Conservation (phyloP, 441 rosid species). For the Erysimum cheiri region DNA sequence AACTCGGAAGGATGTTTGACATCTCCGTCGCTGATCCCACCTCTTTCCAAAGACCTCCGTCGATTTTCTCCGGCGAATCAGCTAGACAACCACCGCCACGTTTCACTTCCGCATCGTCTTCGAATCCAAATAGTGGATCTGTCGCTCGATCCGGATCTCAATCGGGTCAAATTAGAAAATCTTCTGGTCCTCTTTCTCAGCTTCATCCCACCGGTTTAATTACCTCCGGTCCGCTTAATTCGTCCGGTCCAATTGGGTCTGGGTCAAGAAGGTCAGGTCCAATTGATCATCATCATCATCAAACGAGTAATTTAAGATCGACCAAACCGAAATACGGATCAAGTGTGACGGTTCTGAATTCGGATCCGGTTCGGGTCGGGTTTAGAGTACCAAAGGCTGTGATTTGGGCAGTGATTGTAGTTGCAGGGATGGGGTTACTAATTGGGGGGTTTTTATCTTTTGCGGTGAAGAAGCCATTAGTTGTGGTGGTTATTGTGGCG, state of each 20-base stretch:
- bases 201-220: slow-evolving; percentile 94
- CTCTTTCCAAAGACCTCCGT: slow-evolving; percentile 86
- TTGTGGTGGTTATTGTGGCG: slow-evolving; percentile 73
- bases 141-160: slow-evolving; percentile 76
- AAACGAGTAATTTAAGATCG: slow-evolving; percentile 40
- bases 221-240: slow-evolving; percentile 83
- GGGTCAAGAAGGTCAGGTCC: slow-evolving; percentile 90
- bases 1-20: slow-evolving; percentile 95
- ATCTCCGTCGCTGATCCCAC: slow-evolving; percentile 75
- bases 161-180: slow-evolving; percentile 73
- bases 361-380: slow-evolving; percentile 71
- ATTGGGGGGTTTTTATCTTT: slow-evolving; percentile 90
- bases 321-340: slow-evolving; percentile 72
- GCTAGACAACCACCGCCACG: slow-evolving; percentile 85
- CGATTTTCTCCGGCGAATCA: slow-evolving; percentile 76
- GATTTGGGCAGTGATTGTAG: slow-evolving; percentile 76
- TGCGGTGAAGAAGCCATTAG: slow-evolving; percentile 90
- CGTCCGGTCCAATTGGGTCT: slow-evolving; percentile 81
- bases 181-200: slow-evolving; percentile 91
- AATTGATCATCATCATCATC: slow-evolving; percentile 67
- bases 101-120: slow-evolving; percentile 67
- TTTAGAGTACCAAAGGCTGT: slow-evolving; percentile 75
- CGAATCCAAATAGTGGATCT: slow-evolving; percentile 68
- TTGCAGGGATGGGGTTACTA: slow-evolving; percentile 87
- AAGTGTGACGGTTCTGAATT: slow-evolving; percentile 71